phyloP scores from a whole-genome alignment of 2,329 filamentous ascomycete genomes.

The Fusarium chuoi region DNA sequence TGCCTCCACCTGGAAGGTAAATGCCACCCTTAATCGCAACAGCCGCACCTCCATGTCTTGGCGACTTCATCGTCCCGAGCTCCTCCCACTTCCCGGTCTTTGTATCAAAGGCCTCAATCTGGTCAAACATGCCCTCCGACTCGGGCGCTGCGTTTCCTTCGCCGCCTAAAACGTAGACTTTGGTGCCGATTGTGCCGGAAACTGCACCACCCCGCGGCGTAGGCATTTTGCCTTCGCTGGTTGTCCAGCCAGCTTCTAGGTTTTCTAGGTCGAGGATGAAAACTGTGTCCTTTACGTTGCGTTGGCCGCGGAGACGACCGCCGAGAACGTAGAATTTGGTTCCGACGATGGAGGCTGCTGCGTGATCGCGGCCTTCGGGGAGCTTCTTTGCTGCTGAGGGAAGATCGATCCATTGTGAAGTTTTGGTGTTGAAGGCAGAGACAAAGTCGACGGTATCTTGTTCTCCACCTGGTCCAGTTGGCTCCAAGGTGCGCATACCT shows the following conservation, averaged over 20 bases:
- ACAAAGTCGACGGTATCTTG: constrained; percentile 47
- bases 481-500: constrained; percentile 46
- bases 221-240: constrained; percentile 47
- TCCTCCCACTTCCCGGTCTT: constrained; percentile 42
- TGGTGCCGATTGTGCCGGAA: constrained; percentile 43
- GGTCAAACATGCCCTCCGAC: constrained; percentile 40
- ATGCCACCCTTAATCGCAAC: constrained; percentile 42
- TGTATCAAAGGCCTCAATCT: constrained; percentile 47
- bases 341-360: constrained; percentile 43
- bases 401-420: constrained; percentile 42
- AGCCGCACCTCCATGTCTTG: constrained; percentile 49
- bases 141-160: constrained; percentile 46
- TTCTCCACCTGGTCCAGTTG: background rate
- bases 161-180: constrained; percentile 52
- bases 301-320: constrained; percentile 46
- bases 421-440: constrained; percentile 45
- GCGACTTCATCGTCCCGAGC: constrained; percentile 45
- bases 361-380: constrained; percentile 52
- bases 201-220: constrained; percentile 49
- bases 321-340: constrained; percentile 51
- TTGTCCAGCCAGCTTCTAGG: constrained; percentile 43
- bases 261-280: constrained; percentile 48
- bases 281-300: constrained; percentile 49
- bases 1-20: constrained; percentile 51
- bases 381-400: constrained; percentile 41